These are phyloP conservation scores for Cavenderia fasciculata DNA, from an alignment of 78 protist genomes.

Conservation along the genomic window DNA sequence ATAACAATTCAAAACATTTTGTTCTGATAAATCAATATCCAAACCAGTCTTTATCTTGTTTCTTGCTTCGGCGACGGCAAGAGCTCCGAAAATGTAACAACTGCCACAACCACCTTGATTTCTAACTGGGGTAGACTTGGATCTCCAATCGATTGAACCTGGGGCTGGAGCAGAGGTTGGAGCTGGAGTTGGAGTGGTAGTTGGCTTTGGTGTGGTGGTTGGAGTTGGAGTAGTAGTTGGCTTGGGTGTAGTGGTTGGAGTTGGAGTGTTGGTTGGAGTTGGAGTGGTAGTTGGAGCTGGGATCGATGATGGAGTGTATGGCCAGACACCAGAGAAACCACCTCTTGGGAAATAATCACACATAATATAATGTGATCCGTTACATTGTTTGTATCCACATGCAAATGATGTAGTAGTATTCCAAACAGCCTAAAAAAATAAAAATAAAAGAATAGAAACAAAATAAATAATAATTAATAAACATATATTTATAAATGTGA, in stretches of 20 bases:
- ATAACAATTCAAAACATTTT: constrained; percentile 29
- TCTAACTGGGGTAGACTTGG: constrained; percentile 84
- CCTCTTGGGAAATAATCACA: constrained; percentile 51
- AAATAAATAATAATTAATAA: too few species aligned
- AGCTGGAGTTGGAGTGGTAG: neutral
- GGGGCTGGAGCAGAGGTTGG: neutral
- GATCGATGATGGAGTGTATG: constrained; percentile 17
- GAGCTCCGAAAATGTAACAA: constrained; percentile 46
- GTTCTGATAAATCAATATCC: constrained; percentile 15
- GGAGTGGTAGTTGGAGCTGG: constrained; percentile 20
- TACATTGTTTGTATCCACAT: too few species aligned
- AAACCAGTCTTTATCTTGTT: constrained; percentile 14
- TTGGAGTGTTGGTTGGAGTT: constrained; percentile 11
- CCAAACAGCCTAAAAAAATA: too few species aligned
- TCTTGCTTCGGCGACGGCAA: constrained; percentile 33
- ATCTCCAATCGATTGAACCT: constrained; percentile 68
- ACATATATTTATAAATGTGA: too few species aligned
- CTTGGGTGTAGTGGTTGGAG: constrained; percentile 13
- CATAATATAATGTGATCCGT: too few species aligned
- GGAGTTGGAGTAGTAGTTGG: neutral
- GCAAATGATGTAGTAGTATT: too few species aligned
- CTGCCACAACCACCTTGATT: constrained; percentile 85
- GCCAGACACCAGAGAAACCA: constrained; percentile 5
- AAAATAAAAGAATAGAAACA: too few species aligned
- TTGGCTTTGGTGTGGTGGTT: neutral